These are phyloP conservation scores for Colletotrichum musicola DNA, from an alignment of 2,329 filamentous ascomycete species.

Conservation along the genomic window DNA sequence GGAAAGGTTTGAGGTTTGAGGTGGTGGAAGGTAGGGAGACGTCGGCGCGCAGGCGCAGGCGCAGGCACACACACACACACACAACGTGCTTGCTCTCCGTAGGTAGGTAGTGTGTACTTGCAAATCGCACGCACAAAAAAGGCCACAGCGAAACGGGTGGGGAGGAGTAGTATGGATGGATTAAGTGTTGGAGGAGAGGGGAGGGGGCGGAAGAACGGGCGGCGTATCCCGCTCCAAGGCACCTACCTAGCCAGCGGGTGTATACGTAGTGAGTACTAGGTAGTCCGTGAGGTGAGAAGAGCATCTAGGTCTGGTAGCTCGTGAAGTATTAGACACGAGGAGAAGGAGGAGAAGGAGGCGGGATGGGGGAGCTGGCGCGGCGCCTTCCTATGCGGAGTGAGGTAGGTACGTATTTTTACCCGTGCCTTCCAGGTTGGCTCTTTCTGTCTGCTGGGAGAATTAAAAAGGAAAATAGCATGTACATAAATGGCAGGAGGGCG, in stretches of 20 bases:
- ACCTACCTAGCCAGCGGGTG: not conserved
- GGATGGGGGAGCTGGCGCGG: slow-evolving; percentile 1
- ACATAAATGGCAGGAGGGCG: not conserved
- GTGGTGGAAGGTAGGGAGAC: slow-evolving; percentile 22
- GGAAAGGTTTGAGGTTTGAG: slow-evolving; percentile 7
- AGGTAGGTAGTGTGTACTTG: not conserved
- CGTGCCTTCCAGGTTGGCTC: not conserved
- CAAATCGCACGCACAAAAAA: slow-evolving; percentile 6
- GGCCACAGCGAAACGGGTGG: slow-evolving; percentile 23
- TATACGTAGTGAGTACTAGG: slow-evolving; percentile 8
- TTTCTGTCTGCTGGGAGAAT: not conserved
- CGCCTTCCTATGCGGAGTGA: slow-evolving; percentile 7
- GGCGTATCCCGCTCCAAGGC: slow-evolving; percentile 12
- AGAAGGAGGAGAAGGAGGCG: slow-evolving; percentile 6
- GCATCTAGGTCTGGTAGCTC: slow-evolving; percentile 4
- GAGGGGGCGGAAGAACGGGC: slow-evolving; percentile 1
- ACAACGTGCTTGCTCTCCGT: not conserved
- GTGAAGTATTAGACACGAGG: slow-evolving; percentile 6
- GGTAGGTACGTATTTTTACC: not conserved
- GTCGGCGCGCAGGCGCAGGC: slow-evolving; percentile 11
- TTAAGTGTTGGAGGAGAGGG: slow-evolving; percentile 5
- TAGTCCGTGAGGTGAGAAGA: not conserved
- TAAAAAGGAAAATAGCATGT: not conserved
- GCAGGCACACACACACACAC: slow-evolving; percentile 4
- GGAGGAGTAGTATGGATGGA: slow-evolving; percentile 5